Percentiles rank a stretch among this genome's conserved stretches.
Conservation (phyloP, 495 filamentous ascomycete genomes). For the Aspergillus sparsus region DNA sequence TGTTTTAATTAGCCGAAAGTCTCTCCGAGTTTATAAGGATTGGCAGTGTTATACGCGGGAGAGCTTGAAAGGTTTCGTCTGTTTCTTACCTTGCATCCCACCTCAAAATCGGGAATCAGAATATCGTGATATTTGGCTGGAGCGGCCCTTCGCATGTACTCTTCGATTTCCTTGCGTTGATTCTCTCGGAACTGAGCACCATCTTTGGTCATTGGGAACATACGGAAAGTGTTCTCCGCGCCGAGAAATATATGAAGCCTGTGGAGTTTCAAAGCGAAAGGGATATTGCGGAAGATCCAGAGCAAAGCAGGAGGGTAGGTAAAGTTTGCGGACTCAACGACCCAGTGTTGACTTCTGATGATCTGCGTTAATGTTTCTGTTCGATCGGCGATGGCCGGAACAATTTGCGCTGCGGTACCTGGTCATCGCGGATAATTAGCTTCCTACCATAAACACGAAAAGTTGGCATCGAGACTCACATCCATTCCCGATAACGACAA, state of each 20-base stretch:
- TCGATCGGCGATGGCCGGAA: constrained; percentile 38
- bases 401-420: constrained; percentile 49
- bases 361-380: constrained; percentile 32
- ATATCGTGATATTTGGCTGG: constrained; percentile 58
- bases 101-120: constrained; percentile 54
- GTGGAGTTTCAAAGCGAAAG: constrained; percentile 24
- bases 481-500: constrained; percentile 58
- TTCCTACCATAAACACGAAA: no score
- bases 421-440: background rate
- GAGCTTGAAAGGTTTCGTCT: no score
- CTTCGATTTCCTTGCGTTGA: constrained; percentile 33
- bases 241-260: constrained; percentile 25
- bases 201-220: constrained; percentile 36
- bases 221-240: constrained; percentile 34
- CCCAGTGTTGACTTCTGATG: constrained; percentile 34
- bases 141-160: constrained; percentile 44
- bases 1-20: background rate
- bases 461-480: constrained; percentile 22
- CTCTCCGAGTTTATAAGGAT: no score
- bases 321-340: constrained; percentile 25
- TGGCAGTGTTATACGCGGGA: no score
- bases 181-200: constrained; percentile 34
- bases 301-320: constrained; percentile 19
- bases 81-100: constrained; percentile 51
- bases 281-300: constrained; percentile 29